phyloP scores from a whole-genome alignment of 352 stramenopile genomes.

The Phytopythium aichiense region DNA sequence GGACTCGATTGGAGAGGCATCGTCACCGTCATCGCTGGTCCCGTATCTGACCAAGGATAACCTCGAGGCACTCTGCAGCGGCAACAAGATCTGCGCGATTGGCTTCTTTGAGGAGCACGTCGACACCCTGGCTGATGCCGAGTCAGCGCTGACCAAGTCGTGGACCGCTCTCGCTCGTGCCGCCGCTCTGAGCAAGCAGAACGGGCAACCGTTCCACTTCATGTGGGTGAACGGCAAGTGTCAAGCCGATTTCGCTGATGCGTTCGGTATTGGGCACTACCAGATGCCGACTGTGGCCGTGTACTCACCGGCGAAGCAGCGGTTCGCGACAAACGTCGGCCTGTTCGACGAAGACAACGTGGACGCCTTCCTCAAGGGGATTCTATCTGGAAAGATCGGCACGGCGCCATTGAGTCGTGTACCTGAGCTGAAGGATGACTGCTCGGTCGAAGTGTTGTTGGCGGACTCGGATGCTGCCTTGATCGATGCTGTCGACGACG shows the following conservation, averaged over 20 bases:
- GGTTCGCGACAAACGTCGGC: slow-evolving; percentile 67
- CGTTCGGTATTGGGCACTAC: slow-evolving; percentile 63
- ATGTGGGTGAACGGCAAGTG: slow-evolving; percentile 79
- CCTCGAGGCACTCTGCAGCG: slow-evolving; percentile 39
- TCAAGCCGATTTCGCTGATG: slow-evolving; percentile 60
- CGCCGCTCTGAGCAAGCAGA: slow-evolving; percentile 41
- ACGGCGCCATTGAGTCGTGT: slow-evolving; percentile 47
- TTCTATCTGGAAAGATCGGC: slow-evolving; percentile 61
- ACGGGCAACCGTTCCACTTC: slow-evolving; percentile 59
- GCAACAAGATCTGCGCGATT: slow-evolving; percentile 73
- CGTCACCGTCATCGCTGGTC: slow-evolving; percentile 18
- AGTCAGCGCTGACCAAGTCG: slow-evolving; percentile 42
- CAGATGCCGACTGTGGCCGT: slow-evolving; percentile 76
- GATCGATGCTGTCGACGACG: slow-evolving; percentile 28
- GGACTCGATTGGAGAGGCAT: slow-evolving; percentile 22
- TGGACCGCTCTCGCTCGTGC: slow-evolving; percentile 37
- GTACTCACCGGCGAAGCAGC: slow-evolving; percentile 69
- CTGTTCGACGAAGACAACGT: slow-evolving; percentile 62
- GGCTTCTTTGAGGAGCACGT: slow-evolving; percentile 67
- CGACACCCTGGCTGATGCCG: slow-evolving; percentile 31
- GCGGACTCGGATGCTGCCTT: slow-evolving; percentile 18
- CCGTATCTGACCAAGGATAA: slow-evolving; percentile 59
- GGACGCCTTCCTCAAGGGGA: slow-evolving; percentile 47
- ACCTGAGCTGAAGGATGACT: slow-evolving; percentile 40
- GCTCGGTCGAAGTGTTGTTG: slow-evolving; percentile 40